Evolutionary conservation across 2,329 filamentous ascomycete species (phyloP), one percentile per base, ranked within the genome.

Genomic region (Thelonectria discophora): DNA sequence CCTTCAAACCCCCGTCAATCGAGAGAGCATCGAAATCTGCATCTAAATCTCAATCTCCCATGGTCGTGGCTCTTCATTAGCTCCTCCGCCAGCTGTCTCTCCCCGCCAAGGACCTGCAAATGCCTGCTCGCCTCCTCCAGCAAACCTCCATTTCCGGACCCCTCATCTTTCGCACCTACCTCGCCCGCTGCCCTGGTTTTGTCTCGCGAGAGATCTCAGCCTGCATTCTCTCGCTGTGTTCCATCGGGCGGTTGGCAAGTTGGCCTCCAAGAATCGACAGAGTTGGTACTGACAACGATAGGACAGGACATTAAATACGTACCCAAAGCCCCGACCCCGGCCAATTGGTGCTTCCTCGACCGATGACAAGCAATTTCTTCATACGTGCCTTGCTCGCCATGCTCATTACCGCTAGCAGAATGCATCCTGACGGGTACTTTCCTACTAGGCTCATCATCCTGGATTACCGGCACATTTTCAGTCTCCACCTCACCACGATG

Each of bases 401-500:
- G 32, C 32, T 34, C 32, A 5, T 13, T 13, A 13, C 10, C 34
- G 15, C 34, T 37, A 37, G 34, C 11, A 37, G 15, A 13, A 13
- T 37, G 34, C 34, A 37, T 37, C 34, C 11, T 2, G 7, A 15
- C 34, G 34, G 34, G 11, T 13, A 37, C 34, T 15, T 15, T 13
- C 32, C 13, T 34, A 3, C 32, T 13, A 34, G 3, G 10, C 32
- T 34, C 32, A 34, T 3, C 3, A 47, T 47, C 52, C 27, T 48
- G 17, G 46, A 37, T 65, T 24, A 24, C 21, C 21, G 6, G 21
- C 65, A 21, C 60, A 58, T 67, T 64, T 63, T 51, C 30, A 34
- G 17, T 54, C 48, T 48, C 51, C 48, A 46, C 51, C 49, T 46
- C 27, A 48, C 43, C 54, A 60, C 39, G 32, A 61, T 39, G 37